Percentiles rank a stretch among this genome's conserved stretches.
Conservation (phyloP, 805 yeast species). For the Brettanomyces naardenensis region DNA sequence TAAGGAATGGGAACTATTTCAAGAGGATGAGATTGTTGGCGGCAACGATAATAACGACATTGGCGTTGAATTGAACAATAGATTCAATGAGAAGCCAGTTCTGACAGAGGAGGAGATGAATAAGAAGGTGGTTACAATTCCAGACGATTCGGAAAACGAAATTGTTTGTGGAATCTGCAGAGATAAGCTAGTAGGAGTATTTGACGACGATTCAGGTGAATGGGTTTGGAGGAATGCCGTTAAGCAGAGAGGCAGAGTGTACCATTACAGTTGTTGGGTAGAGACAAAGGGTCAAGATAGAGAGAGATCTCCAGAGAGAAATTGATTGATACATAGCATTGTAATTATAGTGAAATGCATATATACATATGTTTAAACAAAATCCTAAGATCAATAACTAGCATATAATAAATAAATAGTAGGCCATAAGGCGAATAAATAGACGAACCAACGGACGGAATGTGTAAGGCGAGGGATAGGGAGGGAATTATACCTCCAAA, state of each 20-base stretch:
- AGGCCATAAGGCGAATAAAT: background rate
- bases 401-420: background rate
- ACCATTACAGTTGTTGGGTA: conserved; percentile 62
- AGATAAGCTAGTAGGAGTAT: conserved; percentile 55
- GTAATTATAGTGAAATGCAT: too few relatives aligned
- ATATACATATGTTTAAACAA: too few relatives aligned
- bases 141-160: conserved; percentile 53
- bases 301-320: conserved; percentile 25
- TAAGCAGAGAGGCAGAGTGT: conserved; percentile 34
- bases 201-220: conserved; percentile 68
- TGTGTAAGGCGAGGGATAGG: too few relatives aligned
- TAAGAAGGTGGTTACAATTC: conserved; percentile 53
- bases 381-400: too few relatives aligned
- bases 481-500: too few relatives aligned
- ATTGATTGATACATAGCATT: too few relatives aligned
- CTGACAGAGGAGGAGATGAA: conserved; percentile 25
- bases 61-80: conserved; percentile 14
- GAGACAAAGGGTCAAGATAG: conserved; percentile 38
- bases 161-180: conserved; percentile 63
- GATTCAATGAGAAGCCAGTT: conserved; percentile 4
- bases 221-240: conserved; percentile 77
- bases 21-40: conserved; percentile 56
- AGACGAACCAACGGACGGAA: background rate
- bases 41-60: conserved; percentile 24
- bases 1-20: conserved; percentile 64